These are phyloP conservation scores for Pseudogymnoascus sp. DNA, from an alignment of 2,329 filamentous ascomycete genomes.

Conservation along the genomic window DNA sequence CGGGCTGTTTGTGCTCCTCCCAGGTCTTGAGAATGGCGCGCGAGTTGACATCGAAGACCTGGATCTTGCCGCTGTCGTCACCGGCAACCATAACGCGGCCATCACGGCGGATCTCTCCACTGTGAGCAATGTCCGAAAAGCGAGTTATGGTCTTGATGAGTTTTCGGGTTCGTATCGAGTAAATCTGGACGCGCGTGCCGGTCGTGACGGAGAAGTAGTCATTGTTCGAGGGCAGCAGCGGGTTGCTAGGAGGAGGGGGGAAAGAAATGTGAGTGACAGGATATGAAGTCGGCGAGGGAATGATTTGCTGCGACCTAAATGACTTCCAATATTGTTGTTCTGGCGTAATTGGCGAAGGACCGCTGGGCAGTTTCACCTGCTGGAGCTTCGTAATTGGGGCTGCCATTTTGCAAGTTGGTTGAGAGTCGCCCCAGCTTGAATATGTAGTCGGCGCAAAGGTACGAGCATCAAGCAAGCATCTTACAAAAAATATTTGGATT, in stretches of 20 bases:
- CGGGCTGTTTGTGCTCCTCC: conserved; percentile 87
- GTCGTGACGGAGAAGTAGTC: conserved; percentile 91
- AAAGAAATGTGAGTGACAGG: conserved; percentile 86
- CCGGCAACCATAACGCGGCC: conserved; percentile 84
- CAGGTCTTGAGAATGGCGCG: conserved; percentile 92
- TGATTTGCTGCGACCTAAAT: conserved; percentile 83
- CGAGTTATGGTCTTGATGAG: conserved; percentile 88
- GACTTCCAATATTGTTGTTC: conserved; percentile 96
- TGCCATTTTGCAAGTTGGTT: conserved; percentile 20
- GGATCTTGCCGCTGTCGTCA: conserved; percentile 83
- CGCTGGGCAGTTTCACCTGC: conserved; percentile 72
- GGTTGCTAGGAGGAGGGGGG: conserved; percentile 39
- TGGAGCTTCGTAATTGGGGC: conserved; percentile 25
- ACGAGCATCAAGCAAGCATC: conserved; percentile 2
- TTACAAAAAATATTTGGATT: conserved; percentile 9
- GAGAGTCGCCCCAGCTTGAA: conserved; percentile 3
- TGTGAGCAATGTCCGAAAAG: conserved; percentile 85
- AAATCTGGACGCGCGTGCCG: conserved; percentile 85
- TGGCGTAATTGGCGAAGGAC: conserved; percentile 73
- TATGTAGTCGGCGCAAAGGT: conserved; percentile 6
- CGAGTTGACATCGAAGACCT: conserved; percentile 88
- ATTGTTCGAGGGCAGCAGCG: conserved; percentile 37
- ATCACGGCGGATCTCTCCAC: conserved; percentile 80
- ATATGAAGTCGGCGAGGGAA: conserved; percentile 84
- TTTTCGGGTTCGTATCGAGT: conserved; percentile 85